These are phyloP conservation scores for Botrytis paeoniae DNA, from an alignment of 2,329 filamentous ascomycete species.

Conservation along the genomic window DNA sequence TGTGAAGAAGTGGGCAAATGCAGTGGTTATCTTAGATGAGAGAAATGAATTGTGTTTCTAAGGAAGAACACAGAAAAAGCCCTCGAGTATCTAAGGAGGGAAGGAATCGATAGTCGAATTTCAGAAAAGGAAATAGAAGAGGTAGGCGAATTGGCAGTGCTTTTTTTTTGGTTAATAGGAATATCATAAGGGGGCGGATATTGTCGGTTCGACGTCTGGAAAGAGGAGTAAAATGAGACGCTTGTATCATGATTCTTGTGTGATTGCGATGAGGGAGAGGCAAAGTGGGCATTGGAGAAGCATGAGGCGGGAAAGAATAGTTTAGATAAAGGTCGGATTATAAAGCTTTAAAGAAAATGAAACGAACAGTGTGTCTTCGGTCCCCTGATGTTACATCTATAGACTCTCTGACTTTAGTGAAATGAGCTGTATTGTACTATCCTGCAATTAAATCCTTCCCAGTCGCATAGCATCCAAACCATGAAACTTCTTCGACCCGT, in stretches of 20 bases:
- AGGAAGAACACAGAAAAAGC: background rate
- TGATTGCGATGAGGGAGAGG: background rate
- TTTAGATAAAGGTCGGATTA: background rate
- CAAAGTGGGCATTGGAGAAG: background rate
- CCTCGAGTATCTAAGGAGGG: background rate
- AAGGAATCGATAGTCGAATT: background rate
- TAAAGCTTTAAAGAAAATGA: background rate
- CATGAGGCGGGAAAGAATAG: background rate
- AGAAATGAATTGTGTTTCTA: background rate
- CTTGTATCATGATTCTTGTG: background rate
- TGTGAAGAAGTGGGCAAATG: background rate
- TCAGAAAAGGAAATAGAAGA: background rate
- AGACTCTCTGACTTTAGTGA: background rate
- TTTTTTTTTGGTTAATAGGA: background rate
- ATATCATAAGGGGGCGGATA: background rate
- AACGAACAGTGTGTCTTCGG: background rate
- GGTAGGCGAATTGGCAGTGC: background rate
- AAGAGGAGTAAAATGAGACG: background rate
- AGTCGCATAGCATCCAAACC: background rate
- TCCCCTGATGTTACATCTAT: background rate
- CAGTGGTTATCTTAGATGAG: background rate
- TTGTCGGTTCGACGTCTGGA: background rate
- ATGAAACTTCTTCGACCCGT: background rate
- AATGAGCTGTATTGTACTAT: background rate
- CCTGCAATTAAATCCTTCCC: background rate